Conservation (phyloP, 495 filamentous ascomycete genomes). For the Neurospora africana region DNA sequence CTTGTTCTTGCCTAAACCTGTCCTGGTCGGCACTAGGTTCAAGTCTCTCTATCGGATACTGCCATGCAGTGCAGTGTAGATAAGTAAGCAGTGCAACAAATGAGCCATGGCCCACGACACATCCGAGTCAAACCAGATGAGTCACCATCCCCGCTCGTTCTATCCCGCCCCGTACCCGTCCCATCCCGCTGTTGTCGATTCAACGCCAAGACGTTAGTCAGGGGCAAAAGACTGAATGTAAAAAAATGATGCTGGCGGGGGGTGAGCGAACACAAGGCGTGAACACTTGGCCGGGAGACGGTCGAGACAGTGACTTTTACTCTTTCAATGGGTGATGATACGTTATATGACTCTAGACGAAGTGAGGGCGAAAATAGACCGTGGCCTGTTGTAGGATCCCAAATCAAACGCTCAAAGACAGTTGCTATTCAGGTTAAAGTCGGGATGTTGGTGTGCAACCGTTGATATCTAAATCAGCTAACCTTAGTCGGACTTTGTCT, state of each 20-base stretch:
- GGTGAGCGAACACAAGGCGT: neutral
- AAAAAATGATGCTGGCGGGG: neutral
- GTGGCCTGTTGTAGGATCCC: neutral
- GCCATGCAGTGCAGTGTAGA: too few species aligned
- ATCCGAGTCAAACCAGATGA: neutral
- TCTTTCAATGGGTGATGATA: too few species aligned
- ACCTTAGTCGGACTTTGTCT: neutral
- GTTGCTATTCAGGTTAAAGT: neutral
- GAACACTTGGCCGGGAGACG: neutral
- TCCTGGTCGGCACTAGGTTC: too few species aligned
- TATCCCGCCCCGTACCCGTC: neutral
- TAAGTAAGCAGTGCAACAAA: too few species aligned
- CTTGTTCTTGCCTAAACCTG: too few species aligned
- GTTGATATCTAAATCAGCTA: neutral
- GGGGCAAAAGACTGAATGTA: neutral
- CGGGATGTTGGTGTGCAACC: neutral
- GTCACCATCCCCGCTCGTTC: neutral
- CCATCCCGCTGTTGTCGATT: neutral
- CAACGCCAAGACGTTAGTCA: neutral
- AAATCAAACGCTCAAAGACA: neutral
- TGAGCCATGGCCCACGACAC: too few species aligned
- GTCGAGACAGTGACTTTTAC: neutral
- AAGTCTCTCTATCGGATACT: too few species aligned
- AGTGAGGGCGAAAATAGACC: too few species aligned
- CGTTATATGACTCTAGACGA: too few species aligned